Conservation (phyloP, 306 rosid species). For the Senna siamea region DNA sequence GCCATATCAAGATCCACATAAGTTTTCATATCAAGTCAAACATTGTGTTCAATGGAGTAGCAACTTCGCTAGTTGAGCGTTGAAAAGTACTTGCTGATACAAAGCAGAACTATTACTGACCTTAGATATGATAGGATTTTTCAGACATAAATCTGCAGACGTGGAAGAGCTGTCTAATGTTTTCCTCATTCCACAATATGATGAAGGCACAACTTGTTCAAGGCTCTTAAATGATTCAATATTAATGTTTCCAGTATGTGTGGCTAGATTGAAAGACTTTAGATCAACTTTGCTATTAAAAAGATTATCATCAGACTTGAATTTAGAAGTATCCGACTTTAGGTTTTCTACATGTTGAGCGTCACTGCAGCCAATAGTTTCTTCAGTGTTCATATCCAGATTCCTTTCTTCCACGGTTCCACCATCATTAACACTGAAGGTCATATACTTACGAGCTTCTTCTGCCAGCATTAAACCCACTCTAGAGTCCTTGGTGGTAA, state of each 20-base stretch:
- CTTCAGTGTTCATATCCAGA: slow-evolving; percentile 29
- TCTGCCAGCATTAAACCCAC: slow-evolving; percentile 38
- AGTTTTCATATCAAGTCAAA: slow-evolving; percentile 27
- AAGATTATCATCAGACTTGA: slow-evolving; percentile 39
- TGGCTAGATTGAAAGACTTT: slow-evolving; percentile 37
- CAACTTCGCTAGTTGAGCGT: slow-evolving; percentile 11
- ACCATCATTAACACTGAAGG: slow-evolving; percentile 30
- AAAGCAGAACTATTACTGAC: slow-evolving; percentile 48
- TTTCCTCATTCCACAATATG: slow-evolving; percentile 38
- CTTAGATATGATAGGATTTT: slow-evolving; percentile 51
- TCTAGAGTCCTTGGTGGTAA: slow-evolving; percentile 22
- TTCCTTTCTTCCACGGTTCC: slow-evolving; percentile 31
- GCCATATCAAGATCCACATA: background rate
- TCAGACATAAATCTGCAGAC: slow-evolving; percentile 41
- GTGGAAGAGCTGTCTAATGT: slow-evolving; percentile 45
- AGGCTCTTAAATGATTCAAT: slow-evolving; percentile 43
- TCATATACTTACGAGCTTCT: slow-evolving; percentile 34
- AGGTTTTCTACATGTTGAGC: slow-evolving; percentile 33
- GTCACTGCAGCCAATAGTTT: slow-evolving; percentile 36
- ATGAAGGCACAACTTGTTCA: slow-evolving; percentile 40
- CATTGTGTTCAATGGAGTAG: background rate
- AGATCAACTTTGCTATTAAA: slow-evolving; percentile 34
- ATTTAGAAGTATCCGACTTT: slow-evolving; percentile 44
- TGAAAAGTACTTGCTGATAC: slow-evolving; percentile 27
- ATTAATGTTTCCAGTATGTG: slow-evolving; percentile 38